Evolutionary conservation across 495 filamentous ascomycete species (phyloP).

Genomic region (Pyrenula aspistea): DNA sequence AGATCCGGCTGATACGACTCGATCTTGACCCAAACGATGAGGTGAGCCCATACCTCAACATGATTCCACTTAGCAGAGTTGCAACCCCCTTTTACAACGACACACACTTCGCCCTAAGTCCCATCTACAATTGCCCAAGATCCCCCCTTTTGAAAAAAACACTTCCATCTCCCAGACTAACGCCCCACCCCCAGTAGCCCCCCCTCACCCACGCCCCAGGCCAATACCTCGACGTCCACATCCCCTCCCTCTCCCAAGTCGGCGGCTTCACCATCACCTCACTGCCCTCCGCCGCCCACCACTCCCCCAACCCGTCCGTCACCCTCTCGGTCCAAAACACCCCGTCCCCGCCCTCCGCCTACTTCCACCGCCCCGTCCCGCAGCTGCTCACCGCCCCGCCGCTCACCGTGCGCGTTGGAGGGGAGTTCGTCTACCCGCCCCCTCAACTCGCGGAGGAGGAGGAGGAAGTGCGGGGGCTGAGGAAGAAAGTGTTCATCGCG

Average conservation of each 20-base stretch:
- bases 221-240: conserved; percentile 83
- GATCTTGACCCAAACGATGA: conserved; percentile 11
- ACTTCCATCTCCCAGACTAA: conserved; percentile 8
- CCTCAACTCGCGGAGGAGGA: conserved; percentile 13
- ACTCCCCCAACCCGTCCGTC: background rate
- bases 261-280: conserved; percentile 88
- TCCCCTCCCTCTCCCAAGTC: conserved; percentile 51
- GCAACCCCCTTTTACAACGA: conserved; percentile 2
- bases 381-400: background rate
- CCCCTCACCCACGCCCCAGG: conserved; percentile 56
- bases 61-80: conserved; percentile 11
- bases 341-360: conserved; percentile 53
- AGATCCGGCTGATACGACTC: conserved; percentile 38
- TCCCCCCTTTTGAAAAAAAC: too few species aligned
- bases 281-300: conserved; percentile 36
- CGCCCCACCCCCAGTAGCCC: conserved; percentile 10
- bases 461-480: conserved; percentile 17
- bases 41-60: conserved; percentile 22
- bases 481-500: conserved; percentile 59
- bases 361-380: conserved; percentile 48
- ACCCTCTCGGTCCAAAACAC: conserved; percentile 65
- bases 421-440: conserved; percentile 69
- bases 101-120: too few species aligned
- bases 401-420: conserved; percentile 47
- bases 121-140: too few species aligned